Evolutionary conservation across 257 asterid genomes (phyloP), one percentile per base, ranked within the genome.

Genomic region (Penstemon barbatus): DNA sequence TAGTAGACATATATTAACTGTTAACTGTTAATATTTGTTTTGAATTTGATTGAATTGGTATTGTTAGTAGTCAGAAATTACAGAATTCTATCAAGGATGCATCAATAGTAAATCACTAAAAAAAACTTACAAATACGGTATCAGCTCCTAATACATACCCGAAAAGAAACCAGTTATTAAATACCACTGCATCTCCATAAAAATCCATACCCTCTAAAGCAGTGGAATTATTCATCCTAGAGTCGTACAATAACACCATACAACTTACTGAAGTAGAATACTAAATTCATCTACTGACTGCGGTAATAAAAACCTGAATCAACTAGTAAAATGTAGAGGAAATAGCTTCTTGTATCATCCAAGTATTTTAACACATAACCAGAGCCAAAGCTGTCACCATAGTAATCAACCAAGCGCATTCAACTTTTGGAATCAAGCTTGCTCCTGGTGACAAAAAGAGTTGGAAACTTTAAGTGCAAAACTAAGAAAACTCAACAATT

Each of bases 371-470:
- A 80, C 65, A 69, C 39, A 66, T 3, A 65, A 66, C 19, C 53
- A 80, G 72, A 51, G 80, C 86, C 13, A 84, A 63, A n/a, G 81
- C 74, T 2, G 78, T 11, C 37, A 59, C 71, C 44, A 66, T 36
- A 55, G 66, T 50, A 42, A 88, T 73, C 82, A 50, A 56, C 92
- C 85, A 71, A 15, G 63, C 59, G 44, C 70, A 69, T 39, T 65
- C 74, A 37, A 65, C 67, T 44, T 74, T 55, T 12, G 64, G 51
- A 66, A 61, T 36, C 54, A 86, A 66, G 63, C 72, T 60, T 50
- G 74, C 77, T 49, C 79, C 75, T 66, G 76, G 2, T 76, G 67
- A 51, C 12, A 57, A 55, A 49, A 49, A 39, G 25, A 53, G 44
- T 66, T 57, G 39, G 12, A 46, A n/a, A 57, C 44, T 43, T 12